Percentiles rank a stretch among this genome's conserved stretches.
phyloP scores from a whole-genome alignment of 352 stramenopile species.

The Pythium dissotocum region DNA sequence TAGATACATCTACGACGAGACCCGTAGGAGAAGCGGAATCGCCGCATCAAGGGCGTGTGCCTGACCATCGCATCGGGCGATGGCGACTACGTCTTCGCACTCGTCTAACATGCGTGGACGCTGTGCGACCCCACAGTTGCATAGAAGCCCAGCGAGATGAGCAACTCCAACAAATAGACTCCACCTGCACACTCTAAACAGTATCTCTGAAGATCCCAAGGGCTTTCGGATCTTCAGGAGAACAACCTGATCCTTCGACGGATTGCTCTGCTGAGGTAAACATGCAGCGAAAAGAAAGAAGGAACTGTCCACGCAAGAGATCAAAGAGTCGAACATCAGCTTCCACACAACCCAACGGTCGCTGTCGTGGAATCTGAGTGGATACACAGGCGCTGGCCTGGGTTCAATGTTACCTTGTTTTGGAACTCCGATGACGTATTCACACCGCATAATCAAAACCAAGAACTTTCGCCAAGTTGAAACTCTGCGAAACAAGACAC shows the following conservation, averaged over 20 bases:
- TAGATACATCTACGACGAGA: constrained; percentile 59
- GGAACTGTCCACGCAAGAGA: not conserved
- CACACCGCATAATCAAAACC: not conserved
- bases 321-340: not conserved
- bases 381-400: not conserved
- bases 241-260: not conserved
- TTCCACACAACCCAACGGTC: not conserved
- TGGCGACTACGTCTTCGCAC: constrained; percentile 49
- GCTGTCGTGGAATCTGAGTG: not conserved
- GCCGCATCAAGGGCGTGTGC: constrained; percentile 52
- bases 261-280: not conserved
- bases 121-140: not conserved
- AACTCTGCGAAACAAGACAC: constrained; percentile 16
- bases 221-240: not conserved
- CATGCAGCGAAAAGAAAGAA: not conserved
- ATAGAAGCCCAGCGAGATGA: not conserved
- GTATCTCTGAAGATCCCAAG: not conserved
- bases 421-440: not conserved
- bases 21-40: constrained; percentile 54
- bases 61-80: constrained; percentile 48
- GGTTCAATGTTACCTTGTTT: not conserved
- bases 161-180: not conserved
- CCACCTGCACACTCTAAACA: too few species aligned
- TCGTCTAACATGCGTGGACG: constrained; percentile 14
- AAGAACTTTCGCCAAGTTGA: not conserved